Evolutionary conservation across 2,329 filamentous ascomycete species (phyloP).

Genomic region (Lachnum nothofagi): DNA sequence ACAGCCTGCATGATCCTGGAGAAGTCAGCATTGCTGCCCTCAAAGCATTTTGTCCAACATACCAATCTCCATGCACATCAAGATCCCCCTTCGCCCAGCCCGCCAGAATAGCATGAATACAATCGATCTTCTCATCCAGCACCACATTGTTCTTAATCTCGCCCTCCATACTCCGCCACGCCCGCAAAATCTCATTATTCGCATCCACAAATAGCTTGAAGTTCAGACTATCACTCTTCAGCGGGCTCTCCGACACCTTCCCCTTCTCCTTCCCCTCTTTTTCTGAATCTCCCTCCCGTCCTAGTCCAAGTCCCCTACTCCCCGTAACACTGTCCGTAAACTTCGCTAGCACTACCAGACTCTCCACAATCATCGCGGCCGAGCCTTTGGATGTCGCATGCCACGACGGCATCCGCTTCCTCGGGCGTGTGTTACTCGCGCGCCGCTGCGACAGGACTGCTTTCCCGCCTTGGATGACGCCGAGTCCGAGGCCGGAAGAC

Average conservation of each 20-base stretch:
- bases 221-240: background rate
- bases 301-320: no score
- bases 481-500: background rate
- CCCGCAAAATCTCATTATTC: slow-evolving; percentile 9
- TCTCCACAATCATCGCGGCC: slow-evolving; percentile 2
- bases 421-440: background rate
- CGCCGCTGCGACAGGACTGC: background rate
- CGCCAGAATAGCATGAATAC: slow-evolving; percentile 7
- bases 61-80: background rate
- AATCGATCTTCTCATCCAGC: slow-evolving; percentile 1
- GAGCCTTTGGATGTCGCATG: background rate
- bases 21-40: no score
- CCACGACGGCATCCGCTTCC: background rate
- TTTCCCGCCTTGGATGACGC: background rate
- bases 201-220: slow-evolving; percentile 8
- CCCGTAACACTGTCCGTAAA: slow-evolving; percentile 1
- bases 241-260: background rate
- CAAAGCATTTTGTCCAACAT: no score
- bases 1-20: background rate
- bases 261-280: no score
- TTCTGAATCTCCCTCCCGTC: no score
- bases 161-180: slow-evolving; percentile 1
- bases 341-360: background rate
- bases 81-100: background rate
- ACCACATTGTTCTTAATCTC: background rate